These are phyloP conservation scores for Xylariaceae sp. DNA, from an alignment of 2,329 filamentous ascomycete genomes.

Conservation along the genomic window DNA sequence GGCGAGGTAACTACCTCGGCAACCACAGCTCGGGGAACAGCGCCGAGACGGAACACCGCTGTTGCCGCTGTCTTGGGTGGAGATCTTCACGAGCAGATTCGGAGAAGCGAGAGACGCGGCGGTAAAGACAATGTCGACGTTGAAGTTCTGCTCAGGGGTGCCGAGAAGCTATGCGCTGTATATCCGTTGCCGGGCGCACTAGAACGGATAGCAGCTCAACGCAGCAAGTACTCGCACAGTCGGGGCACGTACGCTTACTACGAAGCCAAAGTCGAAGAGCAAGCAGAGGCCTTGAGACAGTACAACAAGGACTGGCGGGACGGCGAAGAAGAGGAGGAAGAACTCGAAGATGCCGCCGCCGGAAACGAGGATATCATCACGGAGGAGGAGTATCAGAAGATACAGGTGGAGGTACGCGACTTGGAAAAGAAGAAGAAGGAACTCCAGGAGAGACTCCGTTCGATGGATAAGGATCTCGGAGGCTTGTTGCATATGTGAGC, in stretches of 20 bases:
- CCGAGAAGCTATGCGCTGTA: conserved; percentile 83
- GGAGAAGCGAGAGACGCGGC: conserved; percentile 47
- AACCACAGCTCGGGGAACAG: conserved; percentile 42
- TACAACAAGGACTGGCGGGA: conserved; percentile 63
- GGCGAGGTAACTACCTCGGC: conserved; percentile 56
- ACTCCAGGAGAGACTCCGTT: conserved; percentile 46
- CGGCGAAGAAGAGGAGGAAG: conserved; percentile 50
- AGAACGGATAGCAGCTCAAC: conserved; percentile 68
- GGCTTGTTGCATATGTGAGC: conserved; percentile 48
- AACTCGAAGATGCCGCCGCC: conserved; percentile 39
- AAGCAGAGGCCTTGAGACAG: conserved; percentile 65
- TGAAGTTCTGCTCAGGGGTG: conserved; percentile 75
- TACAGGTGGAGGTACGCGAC: conserved; percentile 61
- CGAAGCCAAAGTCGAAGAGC: conserved; percentile 72
- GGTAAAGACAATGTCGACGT: conserved; percentile 73
- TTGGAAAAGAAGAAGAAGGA: conserved; percentile 53
- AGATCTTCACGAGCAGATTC: conserved; percentile 77
- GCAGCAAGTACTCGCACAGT: conserved; percentile 66
- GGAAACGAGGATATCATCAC: conserved; percentile 47
- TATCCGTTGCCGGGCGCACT: conserved; percentile 76
- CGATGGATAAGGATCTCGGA: conserved; percentile 53
- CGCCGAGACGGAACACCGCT: conserved; percentile 68
- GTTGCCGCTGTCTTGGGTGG: conserved; percentile 85
- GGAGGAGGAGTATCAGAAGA: conserved; percentile 61
- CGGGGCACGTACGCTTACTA: conserved; percentile 72